Percentiles rank a stretch among this genome's conserved stretches.
Evolutionary conservation across 1,284 basidiomycete species (phyloP).

Genomic region (Athelia psychrophila): DNA sequence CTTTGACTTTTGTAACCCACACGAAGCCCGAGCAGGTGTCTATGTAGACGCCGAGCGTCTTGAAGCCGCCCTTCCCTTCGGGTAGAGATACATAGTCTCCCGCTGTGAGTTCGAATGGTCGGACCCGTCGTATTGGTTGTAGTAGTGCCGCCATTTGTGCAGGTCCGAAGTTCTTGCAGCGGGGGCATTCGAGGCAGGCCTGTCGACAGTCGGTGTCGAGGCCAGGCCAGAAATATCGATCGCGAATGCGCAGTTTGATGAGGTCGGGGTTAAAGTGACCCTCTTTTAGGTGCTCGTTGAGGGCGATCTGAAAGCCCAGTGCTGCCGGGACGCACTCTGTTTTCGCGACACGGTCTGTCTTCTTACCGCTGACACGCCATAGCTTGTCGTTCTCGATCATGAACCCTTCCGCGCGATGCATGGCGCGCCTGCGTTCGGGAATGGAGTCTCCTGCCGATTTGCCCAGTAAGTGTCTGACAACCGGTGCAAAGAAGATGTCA

Average conservation of each 20-base stretch:
- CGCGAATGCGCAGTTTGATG: background rate
- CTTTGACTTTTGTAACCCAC: slow-evolving; percentile 24
- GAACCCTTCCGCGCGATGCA: slow-evolving; percentile 24
- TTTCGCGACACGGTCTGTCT: slow-evolving; percentile 10
- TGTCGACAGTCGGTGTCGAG: slow-evolving; percentile 24
- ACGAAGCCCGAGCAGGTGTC: slow-evolving; percentile 24
- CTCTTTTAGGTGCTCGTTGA: slow-evolving; percentile 11
- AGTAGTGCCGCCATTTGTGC: slow-evolving; percentile 27
- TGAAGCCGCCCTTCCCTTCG: slow-evolving; percentile 27
- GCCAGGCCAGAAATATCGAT: slow-evolving; percentile 20
- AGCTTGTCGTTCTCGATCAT: slow-evolving; percentile 27
- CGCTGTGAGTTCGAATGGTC: slow-evolving; percentile 32
- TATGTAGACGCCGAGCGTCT: slow-evolving; percentile 22
- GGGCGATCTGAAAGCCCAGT: slow-evolving; percentile 8
- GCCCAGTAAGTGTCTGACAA: slow-evolving; percentile 22
- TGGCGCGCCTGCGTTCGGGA: slow-evolving; percentile 13
- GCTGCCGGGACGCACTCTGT: slow-evolving; percentile 13
- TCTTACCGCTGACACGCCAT: slow-evolving; percentile 23
- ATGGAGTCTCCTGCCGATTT: slow-evolving; percentile 16
- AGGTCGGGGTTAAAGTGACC: background rate
- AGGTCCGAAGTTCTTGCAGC: too few species aligned
- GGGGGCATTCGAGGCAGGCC: slow-evolving; percentile 28
- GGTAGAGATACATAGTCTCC: slow-evolving; percentile 31
- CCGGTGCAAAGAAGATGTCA: slow-evolving; percentile 21
- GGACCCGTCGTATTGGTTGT: slow-evolving; percentile 29